A percentile compares a stretch with the other conserved stretches of the same genome.
phyloP scores from a whole-genome alignment of 495 filamentous ascomycete genomes.

The Thozetella sp. region DNA sequence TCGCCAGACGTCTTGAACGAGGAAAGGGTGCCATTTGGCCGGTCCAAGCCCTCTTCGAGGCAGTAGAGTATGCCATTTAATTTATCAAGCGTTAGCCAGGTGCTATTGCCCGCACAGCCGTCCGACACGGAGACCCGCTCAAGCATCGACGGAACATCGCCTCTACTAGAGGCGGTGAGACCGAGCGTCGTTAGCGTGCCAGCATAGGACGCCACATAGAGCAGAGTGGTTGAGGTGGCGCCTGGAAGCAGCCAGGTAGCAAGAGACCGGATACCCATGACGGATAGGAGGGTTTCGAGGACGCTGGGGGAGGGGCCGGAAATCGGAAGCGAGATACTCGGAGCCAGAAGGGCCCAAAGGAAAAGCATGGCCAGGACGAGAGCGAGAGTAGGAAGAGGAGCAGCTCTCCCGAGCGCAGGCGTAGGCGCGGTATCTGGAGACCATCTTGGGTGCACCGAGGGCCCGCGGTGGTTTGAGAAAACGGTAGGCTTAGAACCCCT shows the following conservation, averaged over 20 bases:
- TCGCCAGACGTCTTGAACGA: conserved; percentile 34
- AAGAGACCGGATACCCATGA: background rate
- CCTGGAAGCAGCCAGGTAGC: conserved; percentile 23
- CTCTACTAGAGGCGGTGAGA: conserved; percentile 25
- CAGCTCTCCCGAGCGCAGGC: too few relatives aligned
- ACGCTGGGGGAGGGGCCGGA: too few relatives aligned
- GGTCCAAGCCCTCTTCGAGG: conserved; percentile 53
- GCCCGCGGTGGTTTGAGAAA: too few relatives aligned
- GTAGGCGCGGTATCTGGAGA: too few relatives aligned
- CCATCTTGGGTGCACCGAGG: too few relatives aligned
- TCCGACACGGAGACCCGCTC: conserved; percentile 37
- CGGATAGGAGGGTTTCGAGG: background rate
- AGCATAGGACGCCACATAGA: conserved; percentile 65
- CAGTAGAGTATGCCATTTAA: conserved; percentile 56
- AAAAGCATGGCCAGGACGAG: background rate
- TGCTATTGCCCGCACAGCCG: conserved; percentile 56
- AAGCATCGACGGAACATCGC: conserved; percentile 24
- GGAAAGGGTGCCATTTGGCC: conserved; percentile 40
- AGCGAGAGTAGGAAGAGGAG: background rate
- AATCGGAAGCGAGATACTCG: too few relatives aligned
- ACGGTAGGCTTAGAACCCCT: too few relatives aligned
- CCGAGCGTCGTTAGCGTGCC: conserved; percentile 58
- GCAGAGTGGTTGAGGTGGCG: conserved; percentile 34
- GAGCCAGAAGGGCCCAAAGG: background rate
- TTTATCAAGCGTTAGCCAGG: conserved; percentile 58